Evolutionary conservation across 2,329 filamentous ascomycete genomes (phyloP), one percentile per base, ranked within the genome.

Genomic region (Purpureocillium lavendulum): DNA sequence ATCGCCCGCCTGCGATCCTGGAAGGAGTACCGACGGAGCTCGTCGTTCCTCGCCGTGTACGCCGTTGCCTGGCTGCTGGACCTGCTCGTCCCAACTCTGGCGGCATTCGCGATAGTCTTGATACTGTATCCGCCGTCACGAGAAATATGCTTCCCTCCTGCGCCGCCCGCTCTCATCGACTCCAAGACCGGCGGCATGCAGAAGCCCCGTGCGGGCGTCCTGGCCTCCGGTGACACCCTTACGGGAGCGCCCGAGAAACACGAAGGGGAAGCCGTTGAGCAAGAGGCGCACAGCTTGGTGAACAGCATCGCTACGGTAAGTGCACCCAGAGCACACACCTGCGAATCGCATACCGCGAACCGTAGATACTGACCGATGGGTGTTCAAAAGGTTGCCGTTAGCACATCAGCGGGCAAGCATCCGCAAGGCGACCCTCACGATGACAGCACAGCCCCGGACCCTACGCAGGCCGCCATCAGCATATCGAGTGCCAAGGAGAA

Each of bases 201-300:
- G 57, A 89, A 84, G 50, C 86, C 86, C 1, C 77, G 78, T 37
- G 75, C 86, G 3, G 86, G 86, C 2, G 77, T 87, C 0, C 62
- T 92, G 0, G 87, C 83, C 1, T 87, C 82, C 15, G 75, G 81
- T 21, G 83, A 87, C 43, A 87, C 82, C 41, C 73, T 83, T 1
- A 94, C 87, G 0, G 87, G 87, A 1, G 87, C 87, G 0, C 82
- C 86, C 0, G 85, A 94, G 56, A 86, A 87, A 48, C 77, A 87
- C 61, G 82, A 87, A 55, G 87, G 87, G 18, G 86, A 92, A 56
- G 84, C 85, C 0, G 83, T 87, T 1, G 87, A 94, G 56, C 77
- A 84, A 44, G 87, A 94, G 57, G 87, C 87, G 1, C 82, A 75
- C 49, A 89, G 87, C 54, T 82, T 94, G 45, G 80, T 92, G 42